Base-by-base conservation (phyloP, 495 filamentous ascomycete species). In the Aspergillus nanangensis region DNA sequence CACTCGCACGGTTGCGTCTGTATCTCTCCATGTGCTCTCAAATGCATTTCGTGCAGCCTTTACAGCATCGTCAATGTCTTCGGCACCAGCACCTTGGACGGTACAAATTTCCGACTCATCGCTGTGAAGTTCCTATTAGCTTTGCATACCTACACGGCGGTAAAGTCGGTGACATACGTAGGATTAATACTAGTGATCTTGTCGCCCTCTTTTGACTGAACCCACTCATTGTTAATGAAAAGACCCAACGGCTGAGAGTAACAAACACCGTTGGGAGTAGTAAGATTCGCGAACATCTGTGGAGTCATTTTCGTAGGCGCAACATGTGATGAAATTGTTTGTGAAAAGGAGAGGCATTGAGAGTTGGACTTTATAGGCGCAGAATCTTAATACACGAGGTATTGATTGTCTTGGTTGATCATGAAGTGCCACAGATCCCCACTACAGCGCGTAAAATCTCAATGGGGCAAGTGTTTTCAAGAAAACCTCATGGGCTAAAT, bases 191-290 rank as follows among this genome's bases (percentile, higher is more conserved):
- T 80, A 5, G 79, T 76, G 38, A 96, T 80, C 56, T 77, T 92
- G 42, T 84, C 77, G 18, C 80, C 86, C 31, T 79, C 77, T 53
- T 75, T 82, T 35, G 83, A 82, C 59, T 82, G 79, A 48, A 95
- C 86, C 61, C 89, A 96, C 63, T 94, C 84, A 53, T 95, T 95
- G 69, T 94, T 91, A 71, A 96, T 95, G 69, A 95, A 96, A 29
- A 96, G 76, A 18, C 91, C 91, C 14, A 79, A 74, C 1, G 83
- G 85, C 61, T 90, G 84, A 3, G 70, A 78, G 66, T 88, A 86
- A 50, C 82, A 87, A 54, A 66, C 76, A 57, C 91, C 91, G 69
- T 96, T 96, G 7, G 91, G 91, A 22, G 36, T n/a, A n/a, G n/a
- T n/a, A n/a, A n/a, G n/a, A n/a, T n/a, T n/a, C n/a, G n/a, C n/a